Conservation (phyloP, 2,329 filamentous ascomycete genomes). For the Talaromyces sp. region DNA sequence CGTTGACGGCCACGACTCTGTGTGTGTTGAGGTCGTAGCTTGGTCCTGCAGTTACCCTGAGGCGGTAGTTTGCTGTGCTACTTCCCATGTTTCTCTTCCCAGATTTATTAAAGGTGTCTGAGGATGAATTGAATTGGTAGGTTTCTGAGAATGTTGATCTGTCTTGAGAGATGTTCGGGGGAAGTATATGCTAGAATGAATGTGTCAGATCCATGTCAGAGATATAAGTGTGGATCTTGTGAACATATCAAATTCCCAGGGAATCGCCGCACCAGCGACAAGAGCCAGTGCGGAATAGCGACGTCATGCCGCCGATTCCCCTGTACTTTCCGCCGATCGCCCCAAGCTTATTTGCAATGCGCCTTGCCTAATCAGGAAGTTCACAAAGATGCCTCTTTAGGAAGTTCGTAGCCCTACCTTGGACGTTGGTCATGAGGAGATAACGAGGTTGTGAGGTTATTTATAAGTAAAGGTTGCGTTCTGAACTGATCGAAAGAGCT, state of each 20-base stretch:
- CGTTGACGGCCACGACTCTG: conserved; percentile 72
- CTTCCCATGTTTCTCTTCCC: background rate
- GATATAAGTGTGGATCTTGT: background rate
- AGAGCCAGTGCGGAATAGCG: background rate
- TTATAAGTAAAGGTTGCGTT: background rate
- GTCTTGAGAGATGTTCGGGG: background rate
- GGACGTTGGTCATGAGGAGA: background rate
- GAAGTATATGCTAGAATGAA: background rate
- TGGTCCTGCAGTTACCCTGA: conserved; percentile 78
- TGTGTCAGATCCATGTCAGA: background rate
- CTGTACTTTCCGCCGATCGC: background rate
- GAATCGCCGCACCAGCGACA: background rate
- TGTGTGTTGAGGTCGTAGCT: conserved; percentile 72
- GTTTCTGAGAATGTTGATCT: background rate
- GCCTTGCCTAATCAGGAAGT: conserved; percentile 5
- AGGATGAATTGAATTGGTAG: too few species aligned
- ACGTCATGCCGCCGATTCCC: background rate
- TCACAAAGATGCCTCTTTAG: background rate
- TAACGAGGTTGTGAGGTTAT: background rate
- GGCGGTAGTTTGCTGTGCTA: conserved; percentile 56
- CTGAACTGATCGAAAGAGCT: background rate
- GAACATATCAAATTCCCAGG: background rate
- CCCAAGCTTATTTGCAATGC: background rate
- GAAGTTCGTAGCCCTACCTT: background rate
- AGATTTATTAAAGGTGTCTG: too few species aligned